phyloP scores from a whole-genome alignment of 164 flowering plant species.

The Annona squamosa region DNA sequence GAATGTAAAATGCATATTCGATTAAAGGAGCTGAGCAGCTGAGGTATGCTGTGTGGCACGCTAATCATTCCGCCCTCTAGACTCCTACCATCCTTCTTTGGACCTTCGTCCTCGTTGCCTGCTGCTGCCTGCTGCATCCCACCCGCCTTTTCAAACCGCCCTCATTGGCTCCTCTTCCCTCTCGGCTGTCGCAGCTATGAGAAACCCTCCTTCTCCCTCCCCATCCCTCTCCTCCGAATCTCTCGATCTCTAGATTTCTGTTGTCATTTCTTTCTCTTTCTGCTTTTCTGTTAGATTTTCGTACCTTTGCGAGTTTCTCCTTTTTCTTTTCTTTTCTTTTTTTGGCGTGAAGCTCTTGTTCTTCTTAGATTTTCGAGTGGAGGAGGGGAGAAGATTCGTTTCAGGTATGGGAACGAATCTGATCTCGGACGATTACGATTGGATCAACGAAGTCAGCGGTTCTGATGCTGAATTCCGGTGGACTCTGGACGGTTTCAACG shows the following conservation, averaged over 20 bases:
- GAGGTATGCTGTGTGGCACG: too few relatives aligned
- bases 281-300: not conserved
- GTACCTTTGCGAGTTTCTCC: not conserved
- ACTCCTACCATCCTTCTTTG: too few relatives aligned
- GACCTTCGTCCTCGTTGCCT: not conserved
- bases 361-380: not conserved
- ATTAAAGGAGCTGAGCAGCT: not conserved
- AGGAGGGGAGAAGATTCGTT: not conserved
- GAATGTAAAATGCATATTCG: not conserved
- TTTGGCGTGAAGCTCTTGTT: not conserved
- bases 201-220: not conserved
- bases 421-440: slow-evolving; percentile 15
- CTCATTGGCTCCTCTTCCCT: not conserved
- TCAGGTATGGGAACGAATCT: slow-evolving; percentile 12
- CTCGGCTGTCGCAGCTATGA: not conserved
- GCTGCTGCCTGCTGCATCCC: not conserved
- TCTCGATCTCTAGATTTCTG: not conserved
- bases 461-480: slow-evolving; percentile 13
- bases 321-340: too few relatives aligned
- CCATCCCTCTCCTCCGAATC: not conserved
- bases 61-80: too few relatives aligned
- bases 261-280: not conserved
- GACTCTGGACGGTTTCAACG: slow-evolving; percentile 15
- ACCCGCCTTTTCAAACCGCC: not conserved
- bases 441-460: slow-evolving; percentile 10